A percentile compares a stretch with the other conserved stretches of the same genome.
phyloP scores from a whole-genome alignment of 1,139 yeast species.

The Blastobotrys apis region DNA sequence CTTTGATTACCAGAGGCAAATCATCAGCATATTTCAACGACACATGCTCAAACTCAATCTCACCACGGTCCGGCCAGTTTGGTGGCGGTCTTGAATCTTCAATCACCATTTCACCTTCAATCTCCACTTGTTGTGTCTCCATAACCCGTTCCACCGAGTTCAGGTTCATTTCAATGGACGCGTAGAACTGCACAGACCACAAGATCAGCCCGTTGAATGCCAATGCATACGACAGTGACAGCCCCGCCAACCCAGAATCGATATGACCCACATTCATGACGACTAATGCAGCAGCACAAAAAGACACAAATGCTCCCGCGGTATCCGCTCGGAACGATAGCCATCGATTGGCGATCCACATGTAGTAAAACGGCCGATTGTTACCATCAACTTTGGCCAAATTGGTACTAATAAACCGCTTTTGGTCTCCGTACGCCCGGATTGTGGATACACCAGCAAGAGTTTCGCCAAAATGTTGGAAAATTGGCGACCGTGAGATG shows the following conservation, averaged over 20 bases:
- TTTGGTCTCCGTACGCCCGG: conserved; percentile 93
- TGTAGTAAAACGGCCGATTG: conserved; percentile 86
- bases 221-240: conserved; percentile 86
- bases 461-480: conserved; percentile 94
- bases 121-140: conserved; percentile 79
- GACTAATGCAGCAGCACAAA: conserved; percentile 77
- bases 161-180: conserved; percentile 91
- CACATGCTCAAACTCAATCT: conserved; percentile 66
- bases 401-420: conserved; percentile 78
- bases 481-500: conserved; percentile 87
- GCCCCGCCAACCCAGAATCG: conserved; percentile 95
- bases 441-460: conserved; percentile 89
- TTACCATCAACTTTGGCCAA: conserved; percentile 74
- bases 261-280: conserved; percentile 56
- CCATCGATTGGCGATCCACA: conserved; percentile 98
- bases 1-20: conserved; percentile 82
- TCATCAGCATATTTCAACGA: conserved; percentile 86
- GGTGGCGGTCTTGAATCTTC: conserved; percentile 67
- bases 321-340: conserved; percentile 76
- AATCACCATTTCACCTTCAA: conserved; percentile 68
- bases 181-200: conserved; percentile 88
- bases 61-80: conserved; percentile 83
- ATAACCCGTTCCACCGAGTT: conserved; percentile 88
- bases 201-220: conserved; percentile 83
- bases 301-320: conserved; percentile 78